phyloP scores from a whole-genome alignment of 192 early-diverging fungal species.

The Gamsiella multidivaricata region DNA sequence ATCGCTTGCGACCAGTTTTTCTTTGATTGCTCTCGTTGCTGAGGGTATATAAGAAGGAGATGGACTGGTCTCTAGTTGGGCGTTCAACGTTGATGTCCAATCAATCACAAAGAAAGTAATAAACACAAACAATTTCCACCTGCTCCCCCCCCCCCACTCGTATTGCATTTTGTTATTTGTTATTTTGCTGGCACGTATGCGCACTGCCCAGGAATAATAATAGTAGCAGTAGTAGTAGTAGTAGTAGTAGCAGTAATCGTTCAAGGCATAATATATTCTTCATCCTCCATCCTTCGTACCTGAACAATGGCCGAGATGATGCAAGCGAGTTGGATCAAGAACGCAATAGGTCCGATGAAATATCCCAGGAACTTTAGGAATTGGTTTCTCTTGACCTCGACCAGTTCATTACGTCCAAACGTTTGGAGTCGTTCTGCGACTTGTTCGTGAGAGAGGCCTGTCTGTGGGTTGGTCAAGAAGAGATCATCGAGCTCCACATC shows the following conservation, averaged over 20 bases:
- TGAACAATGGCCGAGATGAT: slow-evolving; percentile 53
- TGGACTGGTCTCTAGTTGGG: neutral
- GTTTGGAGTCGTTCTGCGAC: slow-evolving; percentile 57
- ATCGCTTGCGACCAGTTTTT: too few species aligned
- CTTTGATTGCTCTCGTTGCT: too few species aligned
- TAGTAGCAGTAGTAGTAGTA: too few species aligned
- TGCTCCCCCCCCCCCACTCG: too few species aligned
- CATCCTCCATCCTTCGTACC: slow-evolving; percentile 16
- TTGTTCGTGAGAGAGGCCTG: slow-evolving; percentile 71
- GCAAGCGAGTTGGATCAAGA: slow-evolving; percentile 67
- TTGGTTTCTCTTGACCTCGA: slow-evolving; percentile 56
- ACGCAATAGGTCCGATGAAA: slow-evolving; percentile 73
- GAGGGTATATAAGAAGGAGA: slow-evolving; percentile 61
- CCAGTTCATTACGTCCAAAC: slow-evolving; percentile 72
- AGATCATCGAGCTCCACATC: slow-evolving; percentile 61
- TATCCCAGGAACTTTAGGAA: slow-evolving; percentile 61
- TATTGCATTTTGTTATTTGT: neutral
- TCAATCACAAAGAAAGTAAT: neutral
- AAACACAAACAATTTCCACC: too few species aligned
- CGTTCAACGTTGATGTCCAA: too few species aligned
- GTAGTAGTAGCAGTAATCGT: too few species aligned
- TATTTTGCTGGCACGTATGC: neutral
- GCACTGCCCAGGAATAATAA: neutral
- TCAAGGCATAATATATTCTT: too few species aligned
- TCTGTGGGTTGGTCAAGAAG: slow-evolving; percentile 68